phyloP scores from a whole-genome alignment of 176 grass and related monocot species.

The Carex pumila region DNA sequence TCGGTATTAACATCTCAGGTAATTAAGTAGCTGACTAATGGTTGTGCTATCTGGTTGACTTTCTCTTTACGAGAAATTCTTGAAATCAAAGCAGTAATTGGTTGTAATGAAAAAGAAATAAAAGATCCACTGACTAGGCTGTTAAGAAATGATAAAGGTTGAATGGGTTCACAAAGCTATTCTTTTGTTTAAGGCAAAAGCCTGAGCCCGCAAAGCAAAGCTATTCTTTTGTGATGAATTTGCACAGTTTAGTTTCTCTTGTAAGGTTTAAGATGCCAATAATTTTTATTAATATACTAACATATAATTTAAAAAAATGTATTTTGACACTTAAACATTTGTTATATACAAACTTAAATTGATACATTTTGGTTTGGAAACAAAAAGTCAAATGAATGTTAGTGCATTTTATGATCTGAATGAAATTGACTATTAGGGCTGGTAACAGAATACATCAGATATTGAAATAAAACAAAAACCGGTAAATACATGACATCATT shows the following conservation, averaged over 20 bases:
- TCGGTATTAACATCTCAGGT: neutral
- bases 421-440: neutral
- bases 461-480: neutral
- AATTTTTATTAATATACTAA: neutral
- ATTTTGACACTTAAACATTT: neutral
- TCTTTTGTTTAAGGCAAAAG: neutral
- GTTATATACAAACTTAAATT: neutral
- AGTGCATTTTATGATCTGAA: neutral
- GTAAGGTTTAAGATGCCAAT: neutral
- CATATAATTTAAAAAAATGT: neutral
- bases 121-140: neutral
- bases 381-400: neutral
- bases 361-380: neutral
- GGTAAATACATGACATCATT: neutral
- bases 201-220: neutral
- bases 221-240: neutral
- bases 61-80: conserved; percentile 16
- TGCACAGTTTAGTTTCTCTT: neutral
- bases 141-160: conserved; percentile 1
- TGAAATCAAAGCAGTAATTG: conserved; percentile 12
- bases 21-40: neutral
- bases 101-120: neutral
- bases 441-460: neutral
- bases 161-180: too few relatives aligned
- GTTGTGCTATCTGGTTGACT: conserved; percentile 14